These are phyloP conservation scores for Meripilus lineatus DNA, from an alignment of 1,284 basidiomycete genomes.

Conservation along the genomic window DNA sequence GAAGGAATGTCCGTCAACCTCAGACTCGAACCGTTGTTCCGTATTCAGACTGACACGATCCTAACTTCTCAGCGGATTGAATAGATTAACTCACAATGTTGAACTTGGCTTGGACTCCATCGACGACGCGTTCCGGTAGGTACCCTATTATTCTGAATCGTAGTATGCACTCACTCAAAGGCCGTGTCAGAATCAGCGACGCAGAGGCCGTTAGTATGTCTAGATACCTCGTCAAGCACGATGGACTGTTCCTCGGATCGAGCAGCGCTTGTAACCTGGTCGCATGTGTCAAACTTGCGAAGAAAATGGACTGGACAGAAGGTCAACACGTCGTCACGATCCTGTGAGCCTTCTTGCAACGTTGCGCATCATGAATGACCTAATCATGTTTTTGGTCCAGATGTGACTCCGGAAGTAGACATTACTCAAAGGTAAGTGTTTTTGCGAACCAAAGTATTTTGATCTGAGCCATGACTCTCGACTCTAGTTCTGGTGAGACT, in stretches of 20 bases:
- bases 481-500: conserved; percentile 39
- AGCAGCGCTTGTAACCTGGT: conserved; percentile 96
- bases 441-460: neutral
- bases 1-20: conserved; percentile 68
- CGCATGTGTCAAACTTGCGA: conserved; percentile 77
- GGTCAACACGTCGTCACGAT: conserved; percentile 79
- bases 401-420: conserved; percentile 80
- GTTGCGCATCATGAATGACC: neutral
- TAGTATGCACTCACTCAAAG: conserved; percentile 2
- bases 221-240: conserved; percentile 80
- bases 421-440: conserved; percentile 78
- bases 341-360: conserved; percentile 52
- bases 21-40: conserved; percentile 1
- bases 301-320: conserved; percentile 63
- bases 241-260: conserved; percentile 94
- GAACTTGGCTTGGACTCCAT: conserved; percentile 76
- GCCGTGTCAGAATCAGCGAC: conserved; percentile 67
- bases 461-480: neutral
- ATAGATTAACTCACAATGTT: conserved; percentile 84
- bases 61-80: conserved; percentile 67
- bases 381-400: conserved; percentile 30
- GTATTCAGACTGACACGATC: neutral
- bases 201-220: conserved; percentile 92
- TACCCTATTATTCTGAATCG: neutral
- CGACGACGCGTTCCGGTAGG: conserved; percentile 83